Evolutionary conservation across 1,284 basidiomycete species (phyloP).

Genomic region (Austroboletus rostrupii): DNA sequence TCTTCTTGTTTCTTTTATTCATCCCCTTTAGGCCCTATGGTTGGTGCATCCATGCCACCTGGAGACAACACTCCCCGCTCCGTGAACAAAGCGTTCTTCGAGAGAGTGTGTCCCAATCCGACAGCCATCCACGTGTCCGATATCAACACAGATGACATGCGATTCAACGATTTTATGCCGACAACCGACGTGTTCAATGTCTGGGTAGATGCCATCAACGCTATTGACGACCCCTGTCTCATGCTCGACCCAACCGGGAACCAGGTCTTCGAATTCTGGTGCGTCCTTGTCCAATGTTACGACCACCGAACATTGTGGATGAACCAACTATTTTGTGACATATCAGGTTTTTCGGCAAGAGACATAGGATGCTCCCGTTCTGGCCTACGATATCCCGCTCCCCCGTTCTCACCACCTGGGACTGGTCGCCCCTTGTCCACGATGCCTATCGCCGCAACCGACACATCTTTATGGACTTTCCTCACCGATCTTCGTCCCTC

Average conservation of each 20-base stretch:
- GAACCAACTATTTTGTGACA: not conserved
- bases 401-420: slow-evolving; percentile 35
- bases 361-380: slow-evolving; percentile 30
- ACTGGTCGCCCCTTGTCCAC: slow-evolving; percentile 39
- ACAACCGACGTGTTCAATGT: slow-evolving; percentile 28
- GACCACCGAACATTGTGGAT: not conserved
- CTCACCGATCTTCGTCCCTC: too few relatives aligned
- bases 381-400: slow-evolving; percentile 37
- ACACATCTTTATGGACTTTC: not conserved
- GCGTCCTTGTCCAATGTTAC: not conserved
- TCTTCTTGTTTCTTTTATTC: not conserved
- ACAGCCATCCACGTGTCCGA: slow-evolving; percentile 27
- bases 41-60: slow-evolving; percentile 34
- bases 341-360: slow-evolving; percentile 35
- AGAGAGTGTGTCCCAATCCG: slow-evolving; percentile 36
- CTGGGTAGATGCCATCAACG: slow-evolving; percentile 33
- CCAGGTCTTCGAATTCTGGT: slow-evolving; percentile 34
- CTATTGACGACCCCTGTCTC: slow-evolving; percentile 34
- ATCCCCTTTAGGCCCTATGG: slow-evolving; percentile 33
- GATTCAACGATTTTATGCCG: slow-evolving; percentile 20
- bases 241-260: slow-evolving; percentile 25
- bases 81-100: slow-evolving; percentile 34
- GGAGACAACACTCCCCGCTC: slow-evolving; percentile 33
- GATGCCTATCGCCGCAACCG: slow-evolving; percentile 34
- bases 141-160: slow-evolving; percentile 27